These are phyloP conservation scores for Sclerotinia sclerotiorum DNA, from an alignment of 2,329 filamentous ascomycete genomes.

Conservation along the genomic window DNA sequence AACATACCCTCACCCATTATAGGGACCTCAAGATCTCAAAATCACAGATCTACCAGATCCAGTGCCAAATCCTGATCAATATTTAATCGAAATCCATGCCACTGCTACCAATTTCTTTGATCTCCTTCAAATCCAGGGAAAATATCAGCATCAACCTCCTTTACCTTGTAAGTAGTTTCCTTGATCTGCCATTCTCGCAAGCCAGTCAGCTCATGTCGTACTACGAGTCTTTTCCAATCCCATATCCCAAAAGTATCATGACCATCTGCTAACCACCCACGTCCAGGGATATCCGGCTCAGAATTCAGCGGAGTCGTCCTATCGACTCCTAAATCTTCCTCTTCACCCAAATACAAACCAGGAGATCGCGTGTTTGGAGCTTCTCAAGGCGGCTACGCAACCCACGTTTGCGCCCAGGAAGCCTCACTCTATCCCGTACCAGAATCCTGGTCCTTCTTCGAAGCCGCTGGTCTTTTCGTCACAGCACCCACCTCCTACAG, in stretches of 20 bases:
- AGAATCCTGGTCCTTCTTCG: slow-evolving; percentile 75
- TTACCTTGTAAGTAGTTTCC: slow-evolving; percentile 63
- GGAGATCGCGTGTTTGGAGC: slow-evolving; percentile 87
- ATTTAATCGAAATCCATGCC: slow-evolving; percentile 83
- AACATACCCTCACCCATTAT: slow-evolving; percentile 11
- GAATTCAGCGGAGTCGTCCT: slow-evolving; percentile 84
- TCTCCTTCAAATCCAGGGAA: slow-evolving; percentile 89
- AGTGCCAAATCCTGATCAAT: slow-evolving; percentile 68
- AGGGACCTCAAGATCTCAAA: slow-evolving; percentile 77
- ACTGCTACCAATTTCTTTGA: slow-evolving; percentile 96
- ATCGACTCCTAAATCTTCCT: slow-evolving; percentile 56
- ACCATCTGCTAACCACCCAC: not conserved
- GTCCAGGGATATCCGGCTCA: slow-evolving; percentile 64
- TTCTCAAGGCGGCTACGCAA: slow-evolving; percentile 82
- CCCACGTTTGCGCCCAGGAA: slow-evolving; percentile 68
- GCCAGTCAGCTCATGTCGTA: not conserved
- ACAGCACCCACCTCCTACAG: slow-evolving; percentile 90
- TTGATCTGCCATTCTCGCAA: not conserved
- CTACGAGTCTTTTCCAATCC: not conserved
- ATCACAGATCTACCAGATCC: slow-evolving; percentile 76
- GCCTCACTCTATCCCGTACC: slow-evolving; percentile 70
- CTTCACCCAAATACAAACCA: slow-evolving; percentile 64
- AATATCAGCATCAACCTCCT: slow-evolving; percentile 86
- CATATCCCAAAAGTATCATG: not conserved
- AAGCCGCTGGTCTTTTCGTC: slow-evolving; percentile 86